These are phyloP conservation scores for Fusarium fracticaudum DNA, from an alignment of 2,329 filamentous ascomycete genomes.

Conservation along the genomic window DNA sequence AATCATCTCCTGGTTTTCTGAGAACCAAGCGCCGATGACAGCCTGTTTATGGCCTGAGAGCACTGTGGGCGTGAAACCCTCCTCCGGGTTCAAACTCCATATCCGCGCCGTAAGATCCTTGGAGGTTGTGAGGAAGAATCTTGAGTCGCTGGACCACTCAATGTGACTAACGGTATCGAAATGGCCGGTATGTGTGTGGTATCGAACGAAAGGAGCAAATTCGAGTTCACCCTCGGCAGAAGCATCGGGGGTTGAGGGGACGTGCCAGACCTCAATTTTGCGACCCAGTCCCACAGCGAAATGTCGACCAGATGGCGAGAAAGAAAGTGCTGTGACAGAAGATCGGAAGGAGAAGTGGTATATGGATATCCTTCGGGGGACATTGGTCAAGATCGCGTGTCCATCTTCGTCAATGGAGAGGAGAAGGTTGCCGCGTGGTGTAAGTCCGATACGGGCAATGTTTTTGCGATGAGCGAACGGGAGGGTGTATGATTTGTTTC, in stretches of 20 bases:
- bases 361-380: slow-evolving; percentile 83
- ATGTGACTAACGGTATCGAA: slow-evolving; percentile 88
- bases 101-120: slow-evolving; percentile 93
- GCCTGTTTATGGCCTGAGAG: slow-evolving; percentile 90
- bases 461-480: slow-evolving; percentile 95
- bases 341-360: slow-evolving; percentile 96
- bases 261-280: slow-evolving; percentile 94
- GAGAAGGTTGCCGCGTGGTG: slow-evolving; percentile 89
- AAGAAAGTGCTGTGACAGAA: slow-evolving; percentile 83
- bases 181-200: slow-evolving; percentile 87
- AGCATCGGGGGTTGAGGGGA: slow-evolving; percentile 86
- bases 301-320: slow-evolving; percentile 89
- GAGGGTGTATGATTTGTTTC: slow-evolving; percentile 87
- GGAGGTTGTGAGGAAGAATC: slow-evolving; percentile 92
- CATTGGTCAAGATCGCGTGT: slow-evolving; percentile 90
- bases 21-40: slow-evolving; percentile 97
- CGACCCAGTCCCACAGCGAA: slow-evolving; percentile 91
- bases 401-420: slow-evolving; percentile 95
- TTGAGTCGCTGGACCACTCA: slow-evolving; percentile 95
- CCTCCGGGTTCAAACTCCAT: slow-evolving; percentile 91
- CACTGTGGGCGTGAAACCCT: slow-evolving; percentile 89
- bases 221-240: slow-evolving; percentile 84
- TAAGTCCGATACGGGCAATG: slow-evolving; percentile 86
- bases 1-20: slow-evolving; percentile 91
- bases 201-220: slow-evolving; percentile 92